Base-by-base conservation (phyloP, 1,284 basidiomycete genomes). In the Agaricales sp. region DNA sequence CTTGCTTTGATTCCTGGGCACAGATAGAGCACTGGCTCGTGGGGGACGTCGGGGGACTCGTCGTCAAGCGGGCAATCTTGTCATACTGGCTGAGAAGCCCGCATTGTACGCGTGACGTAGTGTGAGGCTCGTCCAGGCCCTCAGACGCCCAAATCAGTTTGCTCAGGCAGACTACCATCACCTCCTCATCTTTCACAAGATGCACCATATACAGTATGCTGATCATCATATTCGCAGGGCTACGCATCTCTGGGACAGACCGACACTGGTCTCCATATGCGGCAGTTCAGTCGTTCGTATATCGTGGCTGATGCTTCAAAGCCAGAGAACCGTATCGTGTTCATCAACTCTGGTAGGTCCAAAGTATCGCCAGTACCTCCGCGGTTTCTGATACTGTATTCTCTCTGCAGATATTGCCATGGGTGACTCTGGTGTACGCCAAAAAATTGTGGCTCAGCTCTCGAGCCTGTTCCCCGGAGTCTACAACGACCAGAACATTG, bases 281-380 rank as follows among this genome's bases (percentile, higher is more conserved):
- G 87, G 8, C 78, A 87, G 60, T 76, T 83, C 43, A 81, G 79
- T 55, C 78, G 88, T 12, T 86, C 83, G 0, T 91, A 84, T 64
- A 82, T 90, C 56, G 67, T 91, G 30, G 87, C 84, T 13, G 79
- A 83, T 49, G 63, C 76, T 22, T 57, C 71, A 22, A 63, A 73
- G 43, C 65, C 81, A 2, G 63, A 71, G 30, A 74, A 82, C 49
- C 73, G 85, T 19, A 63, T 90, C 53, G 75, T 90, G 2, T 83
- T 88, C 60, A 79, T 91, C 63, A 90, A 88, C 57, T 73, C 86
- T 19, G 82, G 82, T 77, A n/a, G n/a, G n/a, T n/a, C n/a, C n/a
- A n/a, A n/a, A n/a, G n/a, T n/a, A n/a, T n/a, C n/a, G n/a, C n/a
- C 62, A 58, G 65, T 54, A 19, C 23, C 35, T 12, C 37, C 43